Evolutionary conservation across 768 basidiomycete genomes (phyloP).

Genomic region (Cystofilobasidium macerans): DNA sequence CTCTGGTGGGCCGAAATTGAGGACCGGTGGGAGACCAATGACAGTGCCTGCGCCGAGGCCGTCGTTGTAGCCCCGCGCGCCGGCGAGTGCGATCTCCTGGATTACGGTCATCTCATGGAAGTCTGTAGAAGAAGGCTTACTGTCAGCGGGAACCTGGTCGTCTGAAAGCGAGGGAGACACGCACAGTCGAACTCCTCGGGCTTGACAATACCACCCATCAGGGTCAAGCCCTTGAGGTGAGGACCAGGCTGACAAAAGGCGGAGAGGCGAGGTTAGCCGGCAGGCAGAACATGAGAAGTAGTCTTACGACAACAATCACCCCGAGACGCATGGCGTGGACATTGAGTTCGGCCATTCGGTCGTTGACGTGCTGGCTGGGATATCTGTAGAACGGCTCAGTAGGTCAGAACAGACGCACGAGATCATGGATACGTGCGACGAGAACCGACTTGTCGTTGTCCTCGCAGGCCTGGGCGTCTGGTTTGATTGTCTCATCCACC

Average conservation of each 20-base stretch:
- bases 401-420: too few relatives aligned
- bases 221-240: conserved; percentile 64
- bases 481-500: conserved; percentile 55
- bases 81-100: conserved; percentile 61
- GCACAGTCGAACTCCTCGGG: conserved; percentile 70
- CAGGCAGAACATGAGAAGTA: not conserved
- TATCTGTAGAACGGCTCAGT: conserved; percentile 54
- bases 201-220: conserved; percentile 63
- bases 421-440: too few relatives aligned
- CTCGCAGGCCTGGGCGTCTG: conserved; percentile 36
- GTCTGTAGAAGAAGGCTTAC: not conserved
- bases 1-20: conserved; percentile 68
- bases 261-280: too few relatives aligned
- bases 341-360: conserved; percentile 56
- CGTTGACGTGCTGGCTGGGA: conserved; percentile 61
- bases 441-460: not conserved
- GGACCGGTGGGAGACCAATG: conserved; percentile 71
- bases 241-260: conserved; percentile 50
- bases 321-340: conserved; percentile 86
- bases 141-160: not conserved
- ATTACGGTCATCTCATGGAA: conserved; percentile 55
- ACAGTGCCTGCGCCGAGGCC: conserved; percentile 61
- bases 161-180: too few relatives aligned
- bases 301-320: not conserved
- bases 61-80: conserved; percentile 68